A percentile compares a stretch with the other conserved stretches of the same genome.
phyloP scores from a whole-genome alignment of 352 stramenopile species.

The Globisporangium rhizosaccharum region DNA sequence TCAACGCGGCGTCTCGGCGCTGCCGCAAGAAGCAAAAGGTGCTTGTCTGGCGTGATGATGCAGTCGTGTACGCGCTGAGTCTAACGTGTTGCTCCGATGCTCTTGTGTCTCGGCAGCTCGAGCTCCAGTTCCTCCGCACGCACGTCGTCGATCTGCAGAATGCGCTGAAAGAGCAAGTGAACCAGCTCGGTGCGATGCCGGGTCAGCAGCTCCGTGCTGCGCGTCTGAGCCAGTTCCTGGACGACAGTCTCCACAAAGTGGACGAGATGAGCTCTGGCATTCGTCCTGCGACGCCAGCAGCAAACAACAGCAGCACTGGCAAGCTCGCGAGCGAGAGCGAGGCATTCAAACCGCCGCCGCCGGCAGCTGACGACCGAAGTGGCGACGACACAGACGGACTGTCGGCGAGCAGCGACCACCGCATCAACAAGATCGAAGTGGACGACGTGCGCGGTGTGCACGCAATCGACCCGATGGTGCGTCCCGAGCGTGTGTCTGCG shows the following conservation, averaged over 20 bases:
- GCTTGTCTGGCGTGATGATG: background rate
- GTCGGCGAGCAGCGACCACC: constrained; percentile 28
- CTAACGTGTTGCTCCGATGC: background rate
- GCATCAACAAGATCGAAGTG: constrained; percentile 52
- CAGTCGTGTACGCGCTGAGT: background rate
- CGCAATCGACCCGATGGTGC: constrained; percentile 35
- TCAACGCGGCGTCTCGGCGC: constrained; percentile 75
- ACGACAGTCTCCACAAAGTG: constrained; percentile 66
- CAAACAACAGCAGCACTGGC: constrained; percentile 13
- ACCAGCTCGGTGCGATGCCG: constrained; percentile 30
- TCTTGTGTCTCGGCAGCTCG: constrained; percentile 19
- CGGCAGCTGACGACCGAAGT: constrained; percentile 26
- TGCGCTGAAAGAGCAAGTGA: constrained; percentile 63
- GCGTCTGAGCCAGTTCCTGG: constrained; percentile 51
- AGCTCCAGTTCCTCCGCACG: constrained; percentile 79
- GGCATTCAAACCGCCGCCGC: constrained; percentile 13
- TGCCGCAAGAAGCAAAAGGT: constrained; percentile 86
- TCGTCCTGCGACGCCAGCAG: constrained; percentile 18
- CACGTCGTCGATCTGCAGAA: constrained; percentile 79
- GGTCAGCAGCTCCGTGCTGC: constrained; percentile 40
- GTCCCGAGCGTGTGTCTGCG: background rate
- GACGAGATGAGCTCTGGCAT: constrained; percentile 74
- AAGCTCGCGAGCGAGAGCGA: constrained; percentile 28
- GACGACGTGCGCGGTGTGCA: constrained; percentile 44
- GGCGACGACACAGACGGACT: constrained; percentile 39